A percentile compares a stretch with the other conserved stretches of the same genome.
These are phyloP conservation scores for Microdochium paspali DNA, from an alignment of 2,329 filamentous ascomycete species.

Conservation along the genomic window DNA sequence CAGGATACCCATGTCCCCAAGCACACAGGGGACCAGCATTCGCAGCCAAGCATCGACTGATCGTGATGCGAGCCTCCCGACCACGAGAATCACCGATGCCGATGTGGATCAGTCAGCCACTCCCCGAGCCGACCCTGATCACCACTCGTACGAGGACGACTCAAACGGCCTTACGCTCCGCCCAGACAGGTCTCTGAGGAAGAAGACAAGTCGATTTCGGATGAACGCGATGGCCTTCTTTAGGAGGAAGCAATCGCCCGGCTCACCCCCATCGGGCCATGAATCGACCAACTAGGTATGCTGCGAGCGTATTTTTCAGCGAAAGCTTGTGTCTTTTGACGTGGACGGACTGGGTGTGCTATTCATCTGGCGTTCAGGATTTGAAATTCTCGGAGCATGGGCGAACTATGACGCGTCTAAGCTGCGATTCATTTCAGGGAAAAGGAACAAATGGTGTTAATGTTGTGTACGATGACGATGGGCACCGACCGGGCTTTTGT, in stretches of 20 bases:
- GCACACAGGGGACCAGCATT: conserved; percentile 57
- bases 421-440: too few species aligned
- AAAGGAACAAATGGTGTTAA: background rate
- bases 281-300: conserved; percentile 1
- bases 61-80: conserved; percentile 32
- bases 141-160: conserved; percentile 24
- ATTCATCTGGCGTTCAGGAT: too few species aligned
- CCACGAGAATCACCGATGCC: conserved; percentile 27
- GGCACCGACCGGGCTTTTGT: background rate
- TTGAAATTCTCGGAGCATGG: too few species aligned
- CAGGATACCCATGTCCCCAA: conserved; percentile 55
- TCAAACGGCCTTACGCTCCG: conserved; percentile 34
- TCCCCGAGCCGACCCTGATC: conserved; percentile 13
- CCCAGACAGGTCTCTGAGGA: conserved; percentile 43
- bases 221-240: conserved; percentile 53
- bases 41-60: conserved; percentile 51
- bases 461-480: background rate
- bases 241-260: conserved; percentile 38
- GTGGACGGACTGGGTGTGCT: too few species aligned
- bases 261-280: conserved; percentile 19
- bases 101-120: conserved; percentile 20
- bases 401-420: too few species aligned
- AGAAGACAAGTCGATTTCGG: conserved; percentile 53
- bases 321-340: too few species aligned
- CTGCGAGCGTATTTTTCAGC: too few species aligned